Base-by-base conservation (phyloP, 371 early-diverging fungal species). In the Apophysomyces ossiformis region DNA sequence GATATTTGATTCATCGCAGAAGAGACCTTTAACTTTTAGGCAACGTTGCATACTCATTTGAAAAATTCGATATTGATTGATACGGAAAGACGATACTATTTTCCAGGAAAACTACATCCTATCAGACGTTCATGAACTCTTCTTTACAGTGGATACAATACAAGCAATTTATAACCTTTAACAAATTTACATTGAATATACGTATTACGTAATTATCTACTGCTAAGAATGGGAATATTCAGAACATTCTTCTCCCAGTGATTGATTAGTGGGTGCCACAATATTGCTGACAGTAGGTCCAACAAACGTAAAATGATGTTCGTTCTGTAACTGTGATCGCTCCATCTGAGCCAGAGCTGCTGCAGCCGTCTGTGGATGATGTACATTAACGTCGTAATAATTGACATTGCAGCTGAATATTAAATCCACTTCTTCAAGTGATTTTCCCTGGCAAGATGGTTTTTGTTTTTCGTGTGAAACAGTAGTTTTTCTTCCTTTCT, bases 381-480 rank as follows among this genome's bases (percentile, higher is more conserved):
- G 82, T 1, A 76, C 78, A 57, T 74, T 74, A 7, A 77, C 67
- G 41, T 82, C 82, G 47, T 77, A 79, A 43, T 71, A 77, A 54
- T 76, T 73, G 41, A 82, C 74, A 44, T 76, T 68, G 35, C 77
- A 70, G 54, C 74, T 73, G 44, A 82, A 82, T 16, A 82, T 77
- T n/a, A 82, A 65, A 65, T 82, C 82, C 1, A 82, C 71, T 60
- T 82, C 82, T 61, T 82, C 82, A 1, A 82, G 50, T n/a, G 82
- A 82, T 73, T 82, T 82, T 11, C 82, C 82, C 78, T 81, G 63
- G 5, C 3, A 43, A 36, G n/a, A 45, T 35, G 38, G n/a, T 38
- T 8, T 50, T 18, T 37, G 11, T 16, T 37, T n/a, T 9, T 36
- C 12, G 7, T 50, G 16, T 7, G 4, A 61, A 43, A n/a, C 32